A percentile compares a stretch with the other conserved stretches of the same genome.
Evolutionary conservation across 2,329 filamentous ascomycete genomes (phyloP).

Genomic region (Macrophomina phaseolina): DNA sequence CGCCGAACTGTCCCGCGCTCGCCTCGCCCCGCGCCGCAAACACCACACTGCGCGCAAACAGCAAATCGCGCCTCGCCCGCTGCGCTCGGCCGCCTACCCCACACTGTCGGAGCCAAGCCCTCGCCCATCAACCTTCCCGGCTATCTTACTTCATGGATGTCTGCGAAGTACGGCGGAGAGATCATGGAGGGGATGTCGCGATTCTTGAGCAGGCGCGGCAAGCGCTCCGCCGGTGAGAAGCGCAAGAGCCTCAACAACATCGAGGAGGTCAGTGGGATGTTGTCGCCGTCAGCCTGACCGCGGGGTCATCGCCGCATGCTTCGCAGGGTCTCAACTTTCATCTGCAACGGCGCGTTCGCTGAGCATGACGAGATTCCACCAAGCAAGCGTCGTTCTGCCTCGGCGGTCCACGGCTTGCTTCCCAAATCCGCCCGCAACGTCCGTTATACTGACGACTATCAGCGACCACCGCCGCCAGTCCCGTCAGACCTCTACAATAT

Average conservation of each 20-base stretch:
- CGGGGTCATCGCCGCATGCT: conserved; percentile 19
- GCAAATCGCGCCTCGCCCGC: conserved; percentile 1
- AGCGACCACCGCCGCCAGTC: conserved; percentile 24
- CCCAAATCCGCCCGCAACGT: background rate
- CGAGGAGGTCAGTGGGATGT: conserved; percentile 25
- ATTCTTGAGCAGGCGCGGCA: conserved; percentile 75
- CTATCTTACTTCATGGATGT: conserved; percentile 31
- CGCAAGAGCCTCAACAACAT: conserved; percentile 31
- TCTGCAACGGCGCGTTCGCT: conserved; percentile 9
- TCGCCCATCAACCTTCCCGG: conserved; percentile 6
- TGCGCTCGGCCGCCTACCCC: conserved; percentile 24
- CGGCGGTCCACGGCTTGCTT: background rate
- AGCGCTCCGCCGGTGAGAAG: conserved; percentile 43
- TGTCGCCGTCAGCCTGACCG: conserved; percentile 12
- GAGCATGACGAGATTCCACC: background rate
- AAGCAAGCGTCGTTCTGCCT: background rate
- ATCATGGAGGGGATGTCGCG: conserved; percentile 63
- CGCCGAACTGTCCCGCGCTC: background rate
- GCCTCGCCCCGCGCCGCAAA: conserved; percentile 19
- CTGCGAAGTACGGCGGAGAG: conserved; percentile 28
- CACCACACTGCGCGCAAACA: conserved; percentile 5
- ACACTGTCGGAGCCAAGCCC: conserved; percentile 25
- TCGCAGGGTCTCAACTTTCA: conserved; percentile 13
- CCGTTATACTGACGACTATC: background rate
- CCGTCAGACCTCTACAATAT: conserved; percentile 63